Base-by-base conservation (phyloP, 495 filamentous ascomycete species). In the Podospora pseudoanserina region DNA sequence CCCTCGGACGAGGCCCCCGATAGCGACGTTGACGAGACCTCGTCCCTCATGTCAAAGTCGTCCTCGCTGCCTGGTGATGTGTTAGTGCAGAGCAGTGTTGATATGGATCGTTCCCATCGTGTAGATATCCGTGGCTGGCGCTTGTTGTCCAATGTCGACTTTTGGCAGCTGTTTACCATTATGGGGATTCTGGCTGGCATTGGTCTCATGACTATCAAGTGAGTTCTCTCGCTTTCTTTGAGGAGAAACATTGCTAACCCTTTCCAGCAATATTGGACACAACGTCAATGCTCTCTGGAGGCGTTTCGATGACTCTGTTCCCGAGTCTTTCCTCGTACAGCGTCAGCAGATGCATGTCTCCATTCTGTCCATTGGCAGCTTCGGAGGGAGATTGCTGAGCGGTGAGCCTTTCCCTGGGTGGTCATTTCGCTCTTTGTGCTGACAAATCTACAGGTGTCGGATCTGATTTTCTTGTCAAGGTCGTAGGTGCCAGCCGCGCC, bases 181-280 rank as follows among this genome's bases (percentile, higher is more conserved):
- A 90, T 98, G 86, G 94, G 90, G 39, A 84, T 97, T 18, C 81
- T 98, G 68, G 92, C 93, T 20, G 95, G 95, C 56, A 91, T 97
- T 74, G 95, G 95, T 13, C 79, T 98, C 74, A 99, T 99, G 95
- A 98, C 96, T 3, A 99, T 99, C 77, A 99, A 99, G 93, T 96
- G 81, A 79, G 92, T 86, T 60, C 28, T 23, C 32, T 16, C 15
- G 65, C 3, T 19, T 23, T 11, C 49, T 20, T 2, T 54, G 13
- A 3, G 13, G 34, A 58, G 18, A 28, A n/a, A 1, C 5, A 3
- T 39, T 30, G 68, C 86, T 87, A 75, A 88, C 77, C 2, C 0
- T 55, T 20, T 27, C 18, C 68, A 96, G 92, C 79, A 99, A 99
- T 74, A 98, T 99, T 77, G 96, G 95, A 60, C 96, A 97, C 75